Evolutionary conservation across 2,329 filamentous ascomycete genomes (phyloP).

Genomic region (Stachybotrys chlorohalonatus): DNA sequence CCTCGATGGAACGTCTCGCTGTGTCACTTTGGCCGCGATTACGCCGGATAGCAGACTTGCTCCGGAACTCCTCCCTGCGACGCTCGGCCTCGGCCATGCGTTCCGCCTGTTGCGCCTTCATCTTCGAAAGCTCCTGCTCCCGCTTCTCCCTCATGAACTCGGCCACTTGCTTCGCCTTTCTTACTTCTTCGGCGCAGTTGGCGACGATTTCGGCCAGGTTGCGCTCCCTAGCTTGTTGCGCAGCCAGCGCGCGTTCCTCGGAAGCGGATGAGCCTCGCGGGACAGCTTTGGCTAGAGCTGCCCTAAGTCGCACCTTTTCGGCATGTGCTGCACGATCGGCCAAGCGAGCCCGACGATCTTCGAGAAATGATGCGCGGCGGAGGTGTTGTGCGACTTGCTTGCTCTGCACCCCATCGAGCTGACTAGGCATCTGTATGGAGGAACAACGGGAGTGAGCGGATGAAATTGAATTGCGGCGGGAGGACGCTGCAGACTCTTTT

Average conservation of each 20-base stretch:
- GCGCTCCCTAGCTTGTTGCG: conserved; percentile 68
- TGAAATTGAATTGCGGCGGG: conserved; percentile 70
- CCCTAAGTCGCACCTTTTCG: conserved; percentile 71
- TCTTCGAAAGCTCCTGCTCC: conserved; percentile 61
- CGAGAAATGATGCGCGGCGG: conserved; percentile 70
- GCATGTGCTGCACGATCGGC: conserved; percentile 75
- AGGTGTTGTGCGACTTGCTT: conserved; percentile 72
- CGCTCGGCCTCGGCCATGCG: conserved; percentile 68
- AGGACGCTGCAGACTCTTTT: conserved; percentile 69
- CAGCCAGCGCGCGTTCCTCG: conserved; percentile 69
- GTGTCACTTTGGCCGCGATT: conserved; percentile 43
- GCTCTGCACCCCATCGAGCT: conserved; percentile 54
- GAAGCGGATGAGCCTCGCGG: conserved; percentile 55
- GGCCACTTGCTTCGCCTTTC: conserved; percentile 73
- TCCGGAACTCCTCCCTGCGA: conserved; percentile 56
- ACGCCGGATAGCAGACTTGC: conserved; percentile 42
- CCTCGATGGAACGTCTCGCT: conserved; percentile 39
- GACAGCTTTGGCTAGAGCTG: conserved; percentile 63
- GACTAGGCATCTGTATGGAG: conserved; percentile 38
- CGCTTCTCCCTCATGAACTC: conserved; percentile 74
- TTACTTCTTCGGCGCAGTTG: conserved; percentile 73
- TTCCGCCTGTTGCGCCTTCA: conserved; percentile 70
- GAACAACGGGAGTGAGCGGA: conserved; percentile 66
- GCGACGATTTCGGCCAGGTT: conserved; percentile 76
- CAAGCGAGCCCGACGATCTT: conserved; percentile 69